Conservation (phyloP, 1,284 basidiomycete species). For the Naganishia sp. region DNA sequence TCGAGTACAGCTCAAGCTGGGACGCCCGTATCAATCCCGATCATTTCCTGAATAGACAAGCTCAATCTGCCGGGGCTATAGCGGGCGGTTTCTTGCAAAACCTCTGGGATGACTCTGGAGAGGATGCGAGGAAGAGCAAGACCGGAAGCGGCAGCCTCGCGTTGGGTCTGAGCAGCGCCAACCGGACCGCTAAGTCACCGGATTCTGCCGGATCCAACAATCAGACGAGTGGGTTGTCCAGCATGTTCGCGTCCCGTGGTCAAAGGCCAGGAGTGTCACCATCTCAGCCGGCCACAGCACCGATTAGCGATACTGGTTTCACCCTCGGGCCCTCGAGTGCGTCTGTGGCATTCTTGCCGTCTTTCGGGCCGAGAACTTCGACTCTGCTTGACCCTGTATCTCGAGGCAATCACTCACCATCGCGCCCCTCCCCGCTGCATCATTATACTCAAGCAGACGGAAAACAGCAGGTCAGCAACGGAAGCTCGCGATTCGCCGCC, state of each 20-base stretch:
- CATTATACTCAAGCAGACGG: slow-evolving; percentile 23
- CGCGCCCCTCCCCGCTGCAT: slow-evolving; percentile 29
- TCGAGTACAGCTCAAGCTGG: slow-evolving; percentile 27
- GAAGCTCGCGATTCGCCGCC: slow-evolving; percentile 38
- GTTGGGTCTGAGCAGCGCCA: slow-evolving; percentile 11
- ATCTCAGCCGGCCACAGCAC: slow-evolving; percentile 15
- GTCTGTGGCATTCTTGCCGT: slow-evolving; percentile 41
- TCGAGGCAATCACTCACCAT: slow-evolving; percentile 35
- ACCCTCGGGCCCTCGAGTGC: slow-evolving; percentile 30
- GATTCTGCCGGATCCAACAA: slow-evolving; percentile 1
- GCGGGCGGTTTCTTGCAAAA: slow-evolving; percentile 50
- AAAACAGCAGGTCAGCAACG: slow-evolving; percentile 36
- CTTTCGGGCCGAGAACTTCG: slow-evolving; percentile 24
- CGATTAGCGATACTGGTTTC: slow-evolving; percentile 31
- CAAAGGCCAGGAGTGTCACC: slow-evolving; percentile 12
- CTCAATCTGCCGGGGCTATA: slow-evolving; percentile 50
- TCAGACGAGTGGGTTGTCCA: slow-evolving; percentile 26
- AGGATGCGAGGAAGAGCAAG: slow-evolving; percentile 43
- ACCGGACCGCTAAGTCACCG: background rate
- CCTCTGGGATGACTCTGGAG: slow-evolving; percentile 50
- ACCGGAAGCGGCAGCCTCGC: background rate
- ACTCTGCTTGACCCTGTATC: slow-evolving; percentile 24
- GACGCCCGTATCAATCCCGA: slow-evolving; percentile 33
- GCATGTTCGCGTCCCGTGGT: slow-evolving; percentile 32
- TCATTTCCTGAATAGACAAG: slow-evolving; percentile 35